Conservation (phyloP, 305 asterid genomes). For the Euphrasia arctica region DNA sequence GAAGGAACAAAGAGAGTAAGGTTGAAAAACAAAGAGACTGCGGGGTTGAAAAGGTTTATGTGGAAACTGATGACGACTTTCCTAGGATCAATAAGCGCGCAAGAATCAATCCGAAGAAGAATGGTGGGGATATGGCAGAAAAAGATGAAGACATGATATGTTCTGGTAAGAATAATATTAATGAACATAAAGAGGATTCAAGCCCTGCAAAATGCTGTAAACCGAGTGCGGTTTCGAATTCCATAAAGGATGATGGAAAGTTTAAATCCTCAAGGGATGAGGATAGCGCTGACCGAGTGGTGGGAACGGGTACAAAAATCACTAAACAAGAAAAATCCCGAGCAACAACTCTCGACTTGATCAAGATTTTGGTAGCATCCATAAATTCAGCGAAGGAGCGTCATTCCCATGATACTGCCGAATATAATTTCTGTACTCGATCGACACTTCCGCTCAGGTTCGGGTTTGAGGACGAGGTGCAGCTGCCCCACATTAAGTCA, state of each 20-base stretch:
- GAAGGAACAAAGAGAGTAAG: conserved; percentile 13
- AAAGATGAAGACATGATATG: conserved; percentile 3
- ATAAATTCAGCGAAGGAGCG: conserved; percentile 26
- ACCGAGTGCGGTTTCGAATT: conserved; percentile 18
- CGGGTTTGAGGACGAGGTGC: conserved; percentile 42
- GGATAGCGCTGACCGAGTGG: conserved; percentile 13
- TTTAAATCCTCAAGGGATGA: conserved; percentile 22
- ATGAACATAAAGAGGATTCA: neutral
- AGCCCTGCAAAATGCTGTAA: conserved; percentile 8
- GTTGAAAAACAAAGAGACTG: conserved; percentile 6
- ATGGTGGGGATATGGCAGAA: conserved; percentile 9
- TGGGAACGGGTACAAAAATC: neutral
- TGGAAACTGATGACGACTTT: neutral
- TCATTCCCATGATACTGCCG: neutral
- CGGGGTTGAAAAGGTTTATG: neutral
- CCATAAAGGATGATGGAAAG: conserved; percentile 21
- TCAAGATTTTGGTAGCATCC: conserved; percentile 39
- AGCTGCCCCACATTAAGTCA: conserved; percentile 31
- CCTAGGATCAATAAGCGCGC: neutral
- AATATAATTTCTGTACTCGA: conserved; percentile 22
- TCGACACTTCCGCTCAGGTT: conserved; percentile 43
- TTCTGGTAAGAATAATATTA: neutral
- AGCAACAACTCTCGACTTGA: conserved; percentile 26
- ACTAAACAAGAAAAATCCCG: conserved; percentile 14
- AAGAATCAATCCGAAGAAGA: conserved; percentile 13